Evolutionary conservation across 306 rosid genomes (phyloP), one percentile per base, ranked within the genome.

Genomic region (Quercus variabilis): DNA sequence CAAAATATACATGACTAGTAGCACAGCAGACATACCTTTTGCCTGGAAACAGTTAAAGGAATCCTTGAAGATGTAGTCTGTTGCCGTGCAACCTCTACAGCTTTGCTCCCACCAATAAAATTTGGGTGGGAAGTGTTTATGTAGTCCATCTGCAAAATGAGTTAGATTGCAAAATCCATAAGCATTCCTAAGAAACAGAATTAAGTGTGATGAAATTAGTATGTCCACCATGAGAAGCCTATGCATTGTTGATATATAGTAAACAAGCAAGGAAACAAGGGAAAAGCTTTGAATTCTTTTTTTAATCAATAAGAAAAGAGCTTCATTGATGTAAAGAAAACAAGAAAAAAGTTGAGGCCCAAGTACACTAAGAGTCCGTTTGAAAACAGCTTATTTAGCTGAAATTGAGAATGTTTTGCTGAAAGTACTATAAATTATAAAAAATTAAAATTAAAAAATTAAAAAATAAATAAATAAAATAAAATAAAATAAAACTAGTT

Each of bases 51-150:
- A 51, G 97, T 74, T 55, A 85, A 55, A 71, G 92, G 80, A 69
- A 81, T 73, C 83, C 97, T 87, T 69, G 98, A 90, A 72, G 95
- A 87, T 86, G 83, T 92, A 76, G 90, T 82, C 77, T 95, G 97
- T 70, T 89, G 98, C 83, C 87, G 73, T 79, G 98, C 98, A 71
- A 35, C 14, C 85, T 93, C 99, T 75, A 93, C 85, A 51, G 99
- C 98, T 85, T 88, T 91, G 74, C 98, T 93, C 80, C 99, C 99
- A 78, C 99, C 99, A 87, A 95, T 69, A 90, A 95, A 93, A 88
- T 95, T 95, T 78, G 92, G 94, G 78, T 95, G 99, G 69, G 99
- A 95, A 78, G 99, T 95, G 82, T 95, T 95, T 81, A 95, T 90
- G 89, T 93, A 95, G 87, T 91, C 97, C 99, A 95, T 93, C 99